phyloP scores from a whole-genome alignment of 2,329 filamentous ascomycete genomes.

The Leptographium lundbergii region DNA sequence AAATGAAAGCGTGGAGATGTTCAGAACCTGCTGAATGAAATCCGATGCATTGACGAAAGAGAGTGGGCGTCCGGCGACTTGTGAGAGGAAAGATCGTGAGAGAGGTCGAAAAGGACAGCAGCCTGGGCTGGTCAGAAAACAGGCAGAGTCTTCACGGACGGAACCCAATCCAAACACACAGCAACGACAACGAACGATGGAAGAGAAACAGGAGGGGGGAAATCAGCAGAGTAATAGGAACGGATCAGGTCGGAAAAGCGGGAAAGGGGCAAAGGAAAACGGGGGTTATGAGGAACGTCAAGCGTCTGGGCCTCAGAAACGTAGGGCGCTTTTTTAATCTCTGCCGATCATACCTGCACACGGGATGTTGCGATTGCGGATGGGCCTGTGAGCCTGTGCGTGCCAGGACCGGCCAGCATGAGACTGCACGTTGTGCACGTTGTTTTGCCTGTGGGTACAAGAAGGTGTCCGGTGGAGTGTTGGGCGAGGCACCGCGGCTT shows the following conservation, averaged over 20 bases:
- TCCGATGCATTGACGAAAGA: background rate
- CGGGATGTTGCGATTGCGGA: no score
- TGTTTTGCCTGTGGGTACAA: no score
- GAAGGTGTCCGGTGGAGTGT: no score
- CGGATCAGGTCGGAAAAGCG: background rate
- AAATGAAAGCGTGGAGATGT: background rate
- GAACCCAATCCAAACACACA: slow-evolving; percentile 6
- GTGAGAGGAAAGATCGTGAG: background rate
- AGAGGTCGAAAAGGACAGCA: no score
- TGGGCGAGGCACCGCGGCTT: no score
- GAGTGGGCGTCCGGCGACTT: background rate
- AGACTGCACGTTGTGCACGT: no score
- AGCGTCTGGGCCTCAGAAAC: slow-evolving; percentile 23
- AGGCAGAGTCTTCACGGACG: background rate
- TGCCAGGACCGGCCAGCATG: no score
- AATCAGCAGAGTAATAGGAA: background rate
- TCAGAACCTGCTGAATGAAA: background rate
- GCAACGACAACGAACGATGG: background rate
- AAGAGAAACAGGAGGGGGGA: background rate
- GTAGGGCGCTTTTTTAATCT: slow-evolving; percentile 19
- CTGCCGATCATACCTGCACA: slow-evolving; percentile 27
- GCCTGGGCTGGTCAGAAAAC: no score
- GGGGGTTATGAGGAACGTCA: slow-evolving; percentile 22
- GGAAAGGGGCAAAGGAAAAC: background rate
- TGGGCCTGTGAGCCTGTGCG: no score